These are phyloP conservation scores for Phialophora tarda DNA, from an alignment of 2,329 filamentous ascomycete genomes.

Conservation along the genomic window DNA sequence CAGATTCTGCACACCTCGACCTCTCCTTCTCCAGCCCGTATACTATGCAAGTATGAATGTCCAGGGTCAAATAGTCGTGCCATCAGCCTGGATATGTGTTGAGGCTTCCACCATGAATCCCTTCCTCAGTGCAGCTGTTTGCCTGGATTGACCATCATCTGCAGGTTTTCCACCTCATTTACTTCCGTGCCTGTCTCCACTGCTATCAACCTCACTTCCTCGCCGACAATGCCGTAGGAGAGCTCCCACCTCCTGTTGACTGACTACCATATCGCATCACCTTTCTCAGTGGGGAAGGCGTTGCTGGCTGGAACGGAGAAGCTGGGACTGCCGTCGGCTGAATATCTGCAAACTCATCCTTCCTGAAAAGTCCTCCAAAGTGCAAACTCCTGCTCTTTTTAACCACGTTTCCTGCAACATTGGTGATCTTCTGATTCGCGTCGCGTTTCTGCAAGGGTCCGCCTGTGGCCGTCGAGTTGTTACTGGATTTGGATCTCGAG, in stretches of 20 bases:
- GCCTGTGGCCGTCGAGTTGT: neutral
- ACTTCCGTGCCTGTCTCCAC: neutral
- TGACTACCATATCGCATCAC: constrained; percentile 27
- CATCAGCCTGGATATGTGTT: neutral
- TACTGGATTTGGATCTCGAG: constrained; percentile 23
- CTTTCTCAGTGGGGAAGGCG: constrained; percentile 31
- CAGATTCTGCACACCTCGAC: neutral
- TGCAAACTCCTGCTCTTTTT: constrained; percentile 33
- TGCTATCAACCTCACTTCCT: neutral
- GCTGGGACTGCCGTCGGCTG: neutral
- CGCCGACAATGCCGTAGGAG: constrained; percentile 10
- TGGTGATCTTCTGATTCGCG: constrained; percentile 15
- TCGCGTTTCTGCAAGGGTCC: constrained; percentile 21
- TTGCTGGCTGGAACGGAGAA: constrained; percentile 29
- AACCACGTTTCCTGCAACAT: constrained; percentile 14
- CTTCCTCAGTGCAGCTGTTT: neutral
- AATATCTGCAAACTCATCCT: constrained; percentile 20
- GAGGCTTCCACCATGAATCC: neutral
- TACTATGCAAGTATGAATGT: neutral
- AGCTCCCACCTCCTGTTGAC: constrained; percentile 10
- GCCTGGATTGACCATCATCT: neutral
- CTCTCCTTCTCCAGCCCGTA: neutral
- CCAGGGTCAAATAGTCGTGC: neutral
- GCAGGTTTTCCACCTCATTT: neutral
- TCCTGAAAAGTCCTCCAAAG: constrained; percentile 33